Evolutionary conservation across 805 yeast species (phyloP), one percentile per base, ranked within the genome.

Genomic region (Schwanniomyces polymorphus): DNA sequence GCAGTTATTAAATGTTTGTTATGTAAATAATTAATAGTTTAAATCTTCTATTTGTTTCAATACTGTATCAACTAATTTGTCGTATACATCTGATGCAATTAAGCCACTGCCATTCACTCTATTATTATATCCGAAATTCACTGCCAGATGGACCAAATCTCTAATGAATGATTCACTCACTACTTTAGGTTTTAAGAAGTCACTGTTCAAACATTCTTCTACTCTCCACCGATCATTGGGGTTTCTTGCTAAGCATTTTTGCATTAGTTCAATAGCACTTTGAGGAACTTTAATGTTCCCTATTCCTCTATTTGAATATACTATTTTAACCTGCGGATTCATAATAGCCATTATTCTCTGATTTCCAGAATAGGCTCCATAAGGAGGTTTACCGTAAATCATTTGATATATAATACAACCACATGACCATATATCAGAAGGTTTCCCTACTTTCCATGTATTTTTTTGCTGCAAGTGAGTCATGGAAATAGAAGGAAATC

Each of bases 391-490:
- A 0, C 97, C 97, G 58, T 94, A 95, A 7, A 91, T 80, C 96
- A 94, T 90, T 64, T 94, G 98, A 66, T 91, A 92, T 0, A 94
- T 74, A 3, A 94, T 92, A 64, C 98, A 91, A 0, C 99, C 99
- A 67, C 97, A 88, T 17, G 98, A 91, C 99, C 99, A 94, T 12
- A 94, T 84, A 68, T 94, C 99, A 1, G 97, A 87, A 0, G 98
- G 97, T 57, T 85, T 86, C 1, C 98, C 97, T 9, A 91, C 96
- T 64, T 82, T 88, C 92, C 85, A 70, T 31, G 81, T 67, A 47
- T 56, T 61, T 42, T 56, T 60, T 18, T 49, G 50, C 8, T 44
- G 43, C 7, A 18, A 18, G n/a, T 47, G 46, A 5, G 55, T 29
- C 10, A 46, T 29, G 3, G 58, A 55, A 17, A 60, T 37, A 1